Base-by-base conservation (phyloP, 768 basidiomycete species). In the Collybiopsis confluens region DNA sequence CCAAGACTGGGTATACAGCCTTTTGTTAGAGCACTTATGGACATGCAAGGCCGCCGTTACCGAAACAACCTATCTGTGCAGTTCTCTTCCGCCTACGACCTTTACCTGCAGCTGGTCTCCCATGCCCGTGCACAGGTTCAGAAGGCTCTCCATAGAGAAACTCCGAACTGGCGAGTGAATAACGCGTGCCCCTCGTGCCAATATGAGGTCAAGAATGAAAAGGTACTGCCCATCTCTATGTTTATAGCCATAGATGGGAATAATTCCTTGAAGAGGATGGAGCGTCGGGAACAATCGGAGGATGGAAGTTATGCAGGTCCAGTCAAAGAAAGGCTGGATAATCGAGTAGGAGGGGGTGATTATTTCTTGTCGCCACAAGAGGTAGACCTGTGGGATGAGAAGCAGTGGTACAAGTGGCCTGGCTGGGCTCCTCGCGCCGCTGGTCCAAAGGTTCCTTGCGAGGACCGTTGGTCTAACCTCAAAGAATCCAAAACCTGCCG, bases 11-110 rank as follows among this genome's bases (percentile, higher is more conserved):
- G 64, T 1, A 58, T 65, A 10, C 57, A 71, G 44, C 56, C 64
- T 6, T 67, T 69, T 43, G 48, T 63, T 20, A 67, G 67, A 43
- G 51, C 52, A 1, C 54, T 72, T 0, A 68, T 64, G 24, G 65
- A 71, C 45, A 24, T 69, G 20, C 64, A 72, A 13, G 36, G 58
- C 10, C 45, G 58, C 0, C 61, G 64, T 0, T 65, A 58, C 47
- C 28, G 54, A 11, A 47, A 47, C 1, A 56, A 61, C 41, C 44
- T 65, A 2, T 38, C 49, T 16, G 21, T 55, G 7, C 61, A 66
- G 50, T 67, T 68, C 49, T 55, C 57, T 2, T 62, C 63, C 1
- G 57, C 59, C 20, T 64, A 58, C 45, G 65, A 71, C 28, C 16
- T 69, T 1, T 69, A 66, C 42, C 33, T 65, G 0, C 42, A 52